Percentiles rank a stretch among this genome's conserved stretches.
These are phyloP conservation scores for Dictyostelium brefeldianum DNA, from an alignment of 78 protist species.

Conservation along the genomic window DNA sequence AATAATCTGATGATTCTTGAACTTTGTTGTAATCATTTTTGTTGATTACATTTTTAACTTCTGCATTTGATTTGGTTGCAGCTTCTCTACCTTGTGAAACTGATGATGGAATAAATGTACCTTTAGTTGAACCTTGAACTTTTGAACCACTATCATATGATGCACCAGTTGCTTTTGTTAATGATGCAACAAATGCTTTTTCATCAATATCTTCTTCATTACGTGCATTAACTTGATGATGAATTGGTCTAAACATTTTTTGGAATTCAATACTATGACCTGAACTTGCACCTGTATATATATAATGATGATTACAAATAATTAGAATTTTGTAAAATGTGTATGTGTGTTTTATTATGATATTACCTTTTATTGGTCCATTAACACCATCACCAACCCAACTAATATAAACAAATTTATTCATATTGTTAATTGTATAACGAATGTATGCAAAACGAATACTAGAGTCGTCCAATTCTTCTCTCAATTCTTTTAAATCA, in stretches of 20 bases:
- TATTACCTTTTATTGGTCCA: too few species aligned
- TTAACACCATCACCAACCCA: slow-evolving; percentile 87
- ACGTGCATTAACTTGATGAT: slow-evolving; percentile 82
- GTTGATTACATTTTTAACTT: slow-evolving; percentile 48
- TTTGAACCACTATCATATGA: slow-evolving; percentile 81
- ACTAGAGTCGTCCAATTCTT: slow-evolving; percentile 66
- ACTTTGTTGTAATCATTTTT: slow-evolving; percentile 77
- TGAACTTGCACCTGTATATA: slow-evolving; percentile 65
- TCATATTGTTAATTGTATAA: slow-evolving; percentile 69
- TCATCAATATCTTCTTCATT: slow-evolving; percentile 81
- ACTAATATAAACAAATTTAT: slow-evolving; percentile 70
- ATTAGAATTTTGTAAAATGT: too few species aligned
- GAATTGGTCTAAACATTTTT: slow-evolving; percentile 53
- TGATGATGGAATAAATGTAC: slow-evolving; percentile 49
- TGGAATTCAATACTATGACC: slow-evolving; percentile 59
- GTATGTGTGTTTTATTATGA: too few species aligned
- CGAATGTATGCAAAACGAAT: slow-evolving; percentile 76
- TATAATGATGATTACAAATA: too few species aligned
- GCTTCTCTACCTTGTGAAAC: slow-evolving; percentile 74
- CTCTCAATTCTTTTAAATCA: slow-evolving; percentile 67
- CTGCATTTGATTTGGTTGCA: slow-evolving; percentile 64
- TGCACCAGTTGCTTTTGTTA: slow-evolving; percentile 83
- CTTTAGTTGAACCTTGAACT: slow-evolving; percentile 55
- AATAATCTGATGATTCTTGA: slow-evolving; percentile 58
- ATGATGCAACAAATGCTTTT: slow-evolving; percentile 37